Percentiles rank a stretch among this genome's conserved stretches.
These are phyloP conservation scores for Diplodia corticola DNA, from an alignment of 2,329 filamentous ascomycete genomes.

Conservation along the genomic window DNA sequence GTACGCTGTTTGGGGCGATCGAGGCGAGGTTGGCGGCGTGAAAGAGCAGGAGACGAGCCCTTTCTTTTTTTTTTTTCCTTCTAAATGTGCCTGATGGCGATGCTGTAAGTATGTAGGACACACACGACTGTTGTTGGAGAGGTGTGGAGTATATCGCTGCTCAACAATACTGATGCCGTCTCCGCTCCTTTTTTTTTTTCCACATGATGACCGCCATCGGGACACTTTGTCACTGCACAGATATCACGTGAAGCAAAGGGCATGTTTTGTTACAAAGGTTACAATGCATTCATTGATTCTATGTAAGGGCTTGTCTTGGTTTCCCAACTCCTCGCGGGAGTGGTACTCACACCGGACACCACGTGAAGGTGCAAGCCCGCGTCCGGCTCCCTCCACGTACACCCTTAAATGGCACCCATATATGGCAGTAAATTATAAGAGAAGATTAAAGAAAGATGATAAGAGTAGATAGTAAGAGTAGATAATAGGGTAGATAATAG, in stretches of 20 bases:
- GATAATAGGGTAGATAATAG: not conserved
- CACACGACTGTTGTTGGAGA: too few relatives aligned
- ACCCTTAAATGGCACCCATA: not conserved
- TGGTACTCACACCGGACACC: constrained; percentile 1
- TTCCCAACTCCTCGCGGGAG: not conserved
- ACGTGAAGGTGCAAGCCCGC: constrained; percentile 4
- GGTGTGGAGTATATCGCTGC: not conserved
- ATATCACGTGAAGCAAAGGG: not conserved
- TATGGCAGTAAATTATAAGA: not conserved
- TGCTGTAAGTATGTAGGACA: too few relatives aligned
- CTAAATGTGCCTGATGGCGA: too few relatives aligned
- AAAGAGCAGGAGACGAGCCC: not conserved
- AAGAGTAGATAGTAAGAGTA: not conserved
- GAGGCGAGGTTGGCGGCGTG: constrained; percentile 5
- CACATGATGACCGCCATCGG: too few relatives aligned
- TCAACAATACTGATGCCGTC: not conserved
- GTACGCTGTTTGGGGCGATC: constrained; percentile 23
- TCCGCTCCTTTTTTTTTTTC: not conserved
- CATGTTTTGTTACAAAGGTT: not conserved
- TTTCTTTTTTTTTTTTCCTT: too few relatives aligned
- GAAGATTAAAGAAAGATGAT: not conserved
- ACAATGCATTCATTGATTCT: not conserved
- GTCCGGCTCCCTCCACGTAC: constrained; percentile 1
- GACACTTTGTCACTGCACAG: not conserved
- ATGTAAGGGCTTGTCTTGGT: constrained; percentile 5